Conservation (phyloP, 805 yeast species). For the Candida succiphila region DNA sequence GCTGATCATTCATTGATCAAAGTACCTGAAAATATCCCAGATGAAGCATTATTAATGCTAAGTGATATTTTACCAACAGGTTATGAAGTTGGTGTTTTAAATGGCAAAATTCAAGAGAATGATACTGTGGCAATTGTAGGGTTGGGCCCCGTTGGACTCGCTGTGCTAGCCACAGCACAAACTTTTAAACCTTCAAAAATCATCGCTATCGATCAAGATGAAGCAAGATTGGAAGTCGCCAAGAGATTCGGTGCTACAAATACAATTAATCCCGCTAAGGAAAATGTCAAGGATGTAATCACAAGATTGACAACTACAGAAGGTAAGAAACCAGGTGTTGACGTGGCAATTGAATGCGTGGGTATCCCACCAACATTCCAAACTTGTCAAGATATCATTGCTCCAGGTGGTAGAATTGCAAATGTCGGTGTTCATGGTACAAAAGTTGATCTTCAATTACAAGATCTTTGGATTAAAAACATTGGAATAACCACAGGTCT, state of each 20-base stretch:
- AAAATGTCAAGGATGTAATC: conserved; percentile 29
- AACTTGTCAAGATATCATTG: conserved; percentile 43
- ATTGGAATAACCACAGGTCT: conserved; percentile 36
- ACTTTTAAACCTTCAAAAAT: conserved; percentile 44
- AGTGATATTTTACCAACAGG: conserved; percentile 63
- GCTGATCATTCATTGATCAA: conserved; percentile 30
- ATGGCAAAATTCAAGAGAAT: conserved; percentile 41
- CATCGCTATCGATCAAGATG: conserved; percentile 51
- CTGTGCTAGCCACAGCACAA: conserved; percentile 48
- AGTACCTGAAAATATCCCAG: conserved; percentile 21
- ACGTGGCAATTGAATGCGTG: conserved; percentile 55
- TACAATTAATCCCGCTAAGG: conserved; percentile 40
- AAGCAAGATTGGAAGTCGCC: conserved; percentile 47
- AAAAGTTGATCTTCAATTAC: conserved; percentile 29
- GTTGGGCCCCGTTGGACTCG: conserved; percentile 58
- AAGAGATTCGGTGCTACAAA: conserved; percentile 51
- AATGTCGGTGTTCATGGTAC: conserved; percentile 50
- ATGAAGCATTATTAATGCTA: conserved; percentile 46
- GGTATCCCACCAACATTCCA: conserved; percentile 56
- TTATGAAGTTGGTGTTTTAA: conserved; percentile 53
- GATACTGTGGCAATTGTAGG: conserved; percentile 58
- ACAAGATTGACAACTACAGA: conserved; percentile 17
- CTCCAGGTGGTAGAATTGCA: conserved; percentile 54
- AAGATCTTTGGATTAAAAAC: conserved; percentile 36
- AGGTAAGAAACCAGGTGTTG: conserved; percentile 38